Conservation (phyloP, 2,329 filamentous ascomycete genomes). For the Macrophomina phaseolina region DNA sequence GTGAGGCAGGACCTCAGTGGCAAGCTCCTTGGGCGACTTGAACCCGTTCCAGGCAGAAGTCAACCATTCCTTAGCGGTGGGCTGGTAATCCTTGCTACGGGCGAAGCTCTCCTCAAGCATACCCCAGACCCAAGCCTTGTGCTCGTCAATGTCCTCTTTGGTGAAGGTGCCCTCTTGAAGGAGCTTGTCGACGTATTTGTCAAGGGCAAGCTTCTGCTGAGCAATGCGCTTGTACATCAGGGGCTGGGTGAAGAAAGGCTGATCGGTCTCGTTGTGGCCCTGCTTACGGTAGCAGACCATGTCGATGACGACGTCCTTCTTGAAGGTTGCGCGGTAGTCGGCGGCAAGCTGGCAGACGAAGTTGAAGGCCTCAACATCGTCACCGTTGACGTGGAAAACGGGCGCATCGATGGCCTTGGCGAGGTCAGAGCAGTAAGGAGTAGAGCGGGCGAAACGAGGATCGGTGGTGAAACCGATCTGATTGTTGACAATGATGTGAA, state of each 20-base stretch:
- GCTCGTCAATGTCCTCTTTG: constrained; percentile 96
- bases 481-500: constrained; percentile 98
- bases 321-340: constrained; percentile 98
- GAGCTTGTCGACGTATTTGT: constrained; percentile 91
- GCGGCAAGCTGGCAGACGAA: constrained; percentile 96
- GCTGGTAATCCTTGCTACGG: constrained; percentile 96
- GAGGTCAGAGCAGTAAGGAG: constrained; percentile 98
- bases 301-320: constrained; percentile 97
- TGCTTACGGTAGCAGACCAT: constrained; percentile 99
- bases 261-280: constrained; percentile 99
- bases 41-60: constrained; percentile 99
- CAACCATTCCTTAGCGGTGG: constrained; percentile 96
- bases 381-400: constrained; percentile 98
- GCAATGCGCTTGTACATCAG: constrained; percentile 99
- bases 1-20: constrained; percentile 91
- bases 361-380: constrained; percentile 98
- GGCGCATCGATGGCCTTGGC: constrained; percentile 98
- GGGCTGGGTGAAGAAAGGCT: constrained; percentile 99
- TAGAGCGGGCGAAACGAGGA: constrained; percentile 94
- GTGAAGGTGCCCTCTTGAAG: constrained; percentile 93
- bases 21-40: constrained; percentile 97
- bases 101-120: constrained; percentile 98
- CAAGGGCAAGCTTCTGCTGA: constrained; percentile 81
- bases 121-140: constrained; percentile 99
- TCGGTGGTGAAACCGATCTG: constrained; percentile 99